These are phyloP conservation scores for sweet orange (Citrus sinensis) DNA, from an alignment of 345 rosid species.

Conservation along the genomic window DVS_A1.0 CM039163.1:41131501-41132000, in stretches of 20 bases:
- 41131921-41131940: constrained; percentile 12
- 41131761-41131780: neutral
- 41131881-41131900: neutral
- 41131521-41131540: neutral
- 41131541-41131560: neutral
- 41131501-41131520: neutral
- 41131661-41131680: neutral
- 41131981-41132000: constrained; percentile 49
- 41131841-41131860: neutral
- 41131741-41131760: neutral
- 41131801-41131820: neutral
- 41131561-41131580: neutral
- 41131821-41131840: neutral
- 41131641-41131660: neutral
- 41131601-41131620: neutral
- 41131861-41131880: neutral
- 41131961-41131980: constrained; percentile 68
- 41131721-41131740: neutral
- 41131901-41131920: constrained; percentile 36
- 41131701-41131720: neutral
- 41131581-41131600: neutral
- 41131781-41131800: neutral
- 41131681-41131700: neutral
- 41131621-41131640: neutral
- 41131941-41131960: constrained; percentile 40